Evolutionary conservation across 495 filamentous ascomycete genomes (phyloP).

Genomic region (Cercophora newfieldiana): DNA sequence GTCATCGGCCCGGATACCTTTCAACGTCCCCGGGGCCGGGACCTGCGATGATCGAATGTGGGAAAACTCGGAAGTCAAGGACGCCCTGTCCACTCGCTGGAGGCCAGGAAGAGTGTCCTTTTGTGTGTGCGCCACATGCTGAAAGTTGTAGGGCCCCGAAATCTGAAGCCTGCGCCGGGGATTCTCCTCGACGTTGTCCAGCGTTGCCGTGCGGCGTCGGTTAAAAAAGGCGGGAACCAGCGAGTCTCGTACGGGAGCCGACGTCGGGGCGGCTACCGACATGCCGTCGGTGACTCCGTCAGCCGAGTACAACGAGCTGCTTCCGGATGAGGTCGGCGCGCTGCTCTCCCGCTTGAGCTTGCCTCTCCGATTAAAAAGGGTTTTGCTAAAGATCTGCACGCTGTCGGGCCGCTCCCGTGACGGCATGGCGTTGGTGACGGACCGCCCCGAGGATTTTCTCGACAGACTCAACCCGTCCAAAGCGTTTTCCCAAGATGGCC

Average conservation of each 20-base stretch:
- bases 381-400: slow-evolving; percentile 55
- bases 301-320: slow-evolving; percentile 41
- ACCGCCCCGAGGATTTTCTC: slow-evolving; percentile 52
- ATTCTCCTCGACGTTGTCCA: slow-evolving; percentile 31
- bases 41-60: slow-evolving; percentile 67
- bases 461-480: slow-evolving; percentile 44
- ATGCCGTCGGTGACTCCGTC: slow-evolving; percentile 33
- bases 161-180: slow-evolving; percentile 53
- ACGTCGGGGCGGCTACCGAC: slow-evolving; percentile 20
- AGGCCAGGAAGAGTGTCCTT: slow-evolving; percentile 62
- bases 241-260: slow-evolving; percentile 36
- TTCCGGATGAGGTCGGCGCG: slow-evolving; percentile 37
- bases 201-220: slow-evolving; percentile 39
- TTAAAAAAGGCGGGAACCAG: slow-evolving; percentile 45
- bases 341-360: slow-evolving; percentile 46
- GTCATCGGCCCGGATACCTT: slow-evolving; percentile 64
- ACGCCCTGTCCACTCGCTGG: slow-evolving; percentile 55
- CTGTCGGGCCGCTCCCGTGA: slow-evolving; percentile 53
- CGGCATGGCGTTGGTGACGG: slow-evolving; percentile 45
- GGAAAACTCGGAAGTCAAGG: slow-evolving; percentile 67
- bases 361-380: slow-evolving; percentile 48
- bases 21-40: slow-evolving; percentile 55
- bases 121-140: slow-evolving; percentile 78
- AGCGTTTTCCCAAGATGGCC: slow-evolving; percentile 46
- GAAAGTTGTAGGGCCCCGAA: slow-evolving; percentile 84